A percentile compares a stretch with the other conserved stretches of the same genome.
Conservation (phyloP, 2,329 filamentous ascomycete genomes). For the Hypocrella siamensis region DNA sequence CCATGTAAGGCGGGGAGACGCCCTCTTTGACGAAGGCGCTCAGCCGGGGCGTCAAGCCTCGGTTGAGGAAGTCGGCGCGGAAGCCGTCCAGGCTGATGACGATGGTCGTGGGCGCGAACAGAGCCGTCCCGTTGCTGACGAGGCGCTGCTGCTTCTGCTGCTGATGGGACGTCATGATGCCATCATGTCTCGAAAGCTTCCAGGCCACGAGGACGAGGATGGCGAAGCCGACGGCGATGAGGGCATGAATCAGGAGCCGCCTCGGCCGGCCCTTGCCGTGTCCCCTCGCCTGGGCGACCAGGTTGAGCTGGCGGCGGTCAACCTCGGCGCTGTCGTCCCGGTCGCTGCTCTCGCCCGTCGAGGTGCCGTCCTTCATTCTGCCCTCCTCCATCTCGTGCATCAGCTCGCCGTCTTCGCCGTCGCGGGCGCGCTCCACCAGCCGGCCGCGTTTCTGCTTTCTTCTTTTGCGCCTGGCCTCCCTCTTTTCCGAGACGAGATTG, state of each 20-base stretch:
- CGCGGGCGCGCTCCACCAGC: constrained; percentile 33
- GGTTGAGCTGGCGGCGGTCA: constrained; percentile 35
- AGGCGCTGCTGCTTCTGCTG: constrained; percentile 15
- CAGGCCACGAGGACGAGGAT: constrained; percentile 41
- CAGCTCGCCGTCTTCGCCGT: constrained; percentile 57
- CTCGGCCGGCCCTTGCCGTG: constrained; percentile 33
- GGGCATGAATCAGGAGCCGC: constrained; percentile 35
- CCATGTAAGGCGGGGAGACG: constrained; percentile 83
- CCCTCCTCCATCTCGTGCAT: constrained; percentile 91
- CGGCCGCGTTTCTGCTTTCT: constrained; percentile 37
- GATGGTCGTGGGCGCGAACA: constrained; percentile 84
- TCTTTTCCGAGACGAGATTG: constrained; percentile 33
- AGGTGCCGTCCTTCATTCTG: constrained; percentile 49
- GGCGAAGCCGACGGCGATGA: constrained; percentile 36
- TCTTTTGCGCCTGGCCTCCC: constrained; percentile 30
- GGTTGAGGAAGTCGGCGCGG: constrained; percentile 78
- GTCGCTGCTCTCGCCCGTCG: constrained; percentile 45
- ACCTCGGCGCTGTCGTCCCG: constrained; percentile 43
- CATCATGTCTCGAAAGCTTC: constrained; percentile 41
- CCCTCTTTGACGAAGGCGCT: constrained; percentile 66
- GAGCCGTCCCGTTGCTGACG: constrained; percentile 67
- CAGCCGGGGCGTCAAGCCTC: constrained; percentile 69
- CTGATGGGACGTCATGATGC: constrained; percentile 18
- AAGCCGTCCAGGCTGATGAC: constrained; percentile 92
- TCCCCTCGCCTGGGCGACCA: constrained; percentile 28